Percentiles rank a stretch among this genome's conserved stretches.
Evolutionary conservation across 768 basidiomycete genomes (phyloP).

Genomic region (Rhodotorula kratochvilovae): DNA sequence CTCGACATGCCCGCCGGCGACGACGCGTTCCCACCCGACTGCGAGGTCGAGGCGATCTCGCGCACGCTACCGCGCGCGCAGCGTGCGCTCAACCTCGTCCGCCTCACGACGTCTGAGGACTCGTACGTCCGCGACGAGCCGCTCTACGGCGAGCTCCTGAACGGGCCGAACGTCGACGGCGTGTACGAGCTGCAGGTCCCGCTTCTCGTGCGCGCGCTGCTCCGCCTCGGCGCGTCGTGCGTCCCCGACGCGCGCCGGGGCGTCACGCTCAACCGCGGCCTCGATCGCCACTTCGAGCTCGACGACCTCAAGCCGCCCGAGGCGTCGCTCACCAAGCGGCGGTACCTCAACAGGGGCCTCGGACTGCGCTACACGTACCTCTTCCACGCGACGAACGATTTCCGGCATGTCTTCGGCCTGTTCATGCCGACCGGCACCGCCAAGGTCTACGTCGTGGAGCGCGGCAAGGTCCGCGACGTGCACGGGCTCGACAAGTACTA

Average conservation of each 20-base stretch:
- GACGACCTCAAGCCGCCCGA: constrained; percentile 64
- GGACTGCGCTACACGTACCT: constrained; percentile 75
- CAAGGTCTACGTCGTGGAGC: constrained; percentile 84
- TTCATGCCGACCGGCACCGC: constrained; percentile 69
- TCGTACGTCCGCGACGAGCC: constrained; percentile 77
- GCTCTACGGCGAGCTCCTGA: constrained; percentile 85
- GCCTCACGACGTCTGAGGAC: constrained; percentile 74
- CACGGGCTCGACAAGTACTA: constrained; percentile 73
- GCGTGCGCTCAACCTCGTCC: constrained; percentile 73
- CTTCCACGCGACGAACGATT: constrained; percentile 72
- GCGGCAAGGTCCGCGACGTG: constrained; percentile 79
- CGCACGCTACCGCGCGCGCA: constrained; percentile 74
- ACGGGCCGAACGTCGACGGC: constrained; percentile 90
- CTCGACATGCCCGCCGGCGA: constrained; percentile 60
- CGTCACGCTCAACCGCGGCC: constrained; percentile 74
- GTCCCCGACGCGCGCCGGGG: constrained; percentile 57
- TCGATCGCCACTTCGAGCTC: constrained; percentile 76
- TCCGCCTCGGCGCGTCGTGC: constrained; percentile 81
- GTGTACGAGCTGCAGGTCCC: constrained; percentile 93
- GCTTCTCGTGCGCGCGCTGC: constrained; percentile 69
- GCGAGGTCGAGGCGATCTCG: constrained; percentile 59
- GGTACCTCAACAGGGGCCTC: constrained; percentile 69
- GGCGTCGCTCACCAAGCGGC: constrained; percentile 56
- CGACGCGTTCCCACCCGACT: constrained; percentile 59
- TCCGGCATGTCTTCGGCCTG: constrained; percentile 79